These are phyloP conservation scores for Alloteropsis semialata DNA, from an alignment of 176 grass and related monocot genomes.

Conservation along the genomic window DNA sequence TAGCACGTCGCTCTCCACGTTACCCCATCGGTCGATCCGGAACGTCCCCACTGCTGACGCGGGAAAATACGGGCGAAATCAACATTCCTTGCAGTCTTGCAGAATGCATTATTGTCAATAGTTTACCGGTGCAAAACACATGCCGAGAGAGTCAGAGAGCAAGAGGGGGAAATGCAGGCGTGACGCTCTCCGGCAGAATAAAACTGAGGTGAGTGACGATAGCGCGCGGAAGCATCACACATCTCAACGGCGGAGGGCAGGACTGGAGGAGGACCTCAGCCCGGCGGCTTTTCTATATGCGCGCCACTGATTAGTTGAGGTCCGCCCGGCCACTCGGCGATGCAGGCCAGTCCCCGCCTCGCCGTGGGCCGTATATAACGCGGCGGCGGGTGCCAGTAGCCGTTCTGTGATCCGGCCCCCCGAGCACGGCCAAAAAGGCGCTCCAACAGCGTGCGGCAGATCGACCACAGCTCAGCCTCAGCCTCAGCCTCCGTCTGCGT, in stretches of 20 bases:
- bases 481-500: neutral
- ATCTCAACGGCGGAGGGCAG: conserved; percentile 13
- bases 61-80: neutral
- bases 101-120: neutral
- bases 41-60: conserved; percentile 8
- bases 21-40: neutral
- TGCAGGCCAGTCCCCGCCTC: neutral
- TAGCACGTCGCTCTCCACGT: conserved; percentile 27
- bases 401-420: neutral
- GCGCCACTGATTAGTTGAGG: neutral
- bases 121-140: neutral
- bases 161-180: neutral
- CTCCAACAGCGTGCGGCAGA: neutral
- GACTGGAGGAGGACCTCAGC: neutral
- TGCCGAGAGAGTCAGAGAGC: neutral
- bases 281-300: neutral
- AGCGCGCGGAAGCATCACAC: conserved; percentile 4
- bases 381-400: neutral
- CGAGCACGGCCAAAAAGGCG: conserved; percentile 1
- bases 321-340: neutral
- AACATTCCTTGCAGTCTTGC: neutral
- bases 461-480: neutral
- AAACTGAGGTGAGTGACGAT: neutral
- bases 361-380: conserved; percentile 14
- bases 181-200: neutral